Evolutionary conservation across 495 filamentous ascomycete genomes (phyloP).

Genomic region (Neurospora terricola): DNA sequence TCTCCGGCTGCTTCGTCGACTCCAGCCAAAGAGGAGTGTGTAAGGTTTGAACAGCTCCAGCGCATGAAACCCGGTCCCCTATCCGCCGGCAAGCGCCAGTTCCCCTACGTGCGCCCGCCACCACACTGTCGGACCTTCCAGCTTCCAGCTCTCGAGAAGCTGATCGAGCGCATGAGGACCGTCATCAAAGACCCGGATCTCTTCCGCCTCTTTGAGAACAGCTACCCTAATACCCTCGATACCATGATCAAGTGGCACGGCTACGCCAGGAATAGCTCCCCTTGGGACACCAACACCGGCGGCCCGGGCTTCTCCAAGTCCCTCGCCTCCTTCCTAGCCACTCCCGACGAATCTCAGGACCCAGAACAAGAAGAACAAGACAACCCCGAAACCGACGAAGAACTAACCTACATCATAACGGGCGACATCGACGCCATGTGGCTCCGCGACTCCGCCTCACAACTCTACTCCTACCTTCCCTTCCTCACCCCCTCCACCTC

Average conservation of each 20-base stretch:
- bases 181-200: conserved; percentile 49
- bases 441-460: conserved; percentile 53
- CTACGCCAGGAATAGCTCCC: conserved; percentile 25
- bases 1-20: background rate
- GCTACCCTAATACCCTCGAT: conserved; percentile 52
- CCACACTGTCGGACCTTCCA: conserved; percentile 49
- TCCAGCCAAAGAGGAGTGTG: conserved; percentile 3
- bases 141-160: conserved; percentile 41
- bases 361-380: conserved; percentile 7
- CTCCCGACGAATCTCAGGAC: conserved; percentile 1
- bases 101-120: conserved; percentile 46
- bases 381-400: conserved; percentile 40
- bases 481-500: conserved; percentile 42
- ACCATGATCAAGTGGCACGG: conserved; percentile 54
- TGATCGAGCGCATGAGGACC: conserved; percentile 33
- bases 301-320: background rate
- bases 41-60: conserved; percentile 14
- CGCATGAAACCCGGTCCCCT: conserved; percentile 20
- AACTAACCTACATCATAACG: conserved; percentile 55
- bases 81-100: conserved; percentile 31
- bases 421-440: conserved; percentile 61
- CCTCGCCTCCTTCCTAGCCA: background rate
- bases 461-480: conserved; percentile 50
- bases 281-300: background rate
- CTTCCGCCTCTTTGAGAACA: conserved; percentile 51